Evolutionary conservation across 2,329 filamentous ascomycete species (phyloP).

Genomic region (Colletotrichum godetiae): DNA sequence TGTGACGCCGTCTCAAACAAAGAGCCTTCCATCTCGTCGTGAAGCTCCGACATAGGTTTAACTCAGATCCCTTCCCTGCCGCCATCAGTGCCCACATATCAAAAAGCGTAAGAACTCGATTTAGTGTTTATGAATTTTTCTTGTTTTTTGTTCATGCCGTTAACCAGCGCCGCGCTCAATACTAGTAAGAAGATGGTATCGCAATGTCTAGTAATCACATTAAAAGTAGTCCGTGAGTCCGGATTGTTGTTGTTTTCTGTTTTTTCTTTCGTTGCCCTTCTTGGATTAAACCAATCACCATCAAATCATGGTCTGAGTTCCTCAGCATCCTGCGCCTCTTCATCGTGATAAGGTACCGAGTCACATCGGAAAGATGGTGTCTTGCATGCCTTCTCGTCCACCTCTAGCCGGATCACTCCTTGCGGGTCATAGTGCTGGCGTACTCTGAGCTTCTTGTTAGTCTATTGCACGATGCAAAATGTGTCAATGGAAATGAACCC

Average conservation of each 20-base stretch:
- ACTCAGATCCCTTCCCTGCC: no score
- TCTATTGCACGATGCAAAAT: background rate
- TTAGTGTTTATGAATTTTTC: background rate
- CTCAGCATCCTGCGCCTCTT: background rate
- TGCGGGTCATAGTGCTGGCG: conserved; percentile 25
- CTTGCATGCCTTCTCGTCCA: conserved; percentile 22
- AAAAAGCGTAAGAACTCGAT: background rate
- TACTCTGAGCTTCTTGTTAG: conserved; percentile 5
- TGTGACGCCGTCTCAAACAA: no score
- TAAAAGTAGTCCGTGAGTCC: conserved; percentile 1
- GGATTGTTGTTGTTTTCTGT: background rate
- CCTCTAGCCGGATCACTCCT: conserved; percentile 21
- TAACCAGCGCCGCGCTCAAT: conserved; percentile 27
- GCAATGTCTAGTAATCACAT: conserved; percentile 21
- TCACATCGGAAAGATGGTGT: conserved; percentile 25
- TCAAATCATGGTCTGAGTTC: background rate
- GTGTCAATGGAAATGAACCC: background rate
- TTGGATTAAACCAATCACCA: background rate
- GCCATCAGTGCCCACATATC: background rate
- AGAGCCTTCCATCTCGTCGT: no score
- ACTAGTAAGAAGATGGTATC: conserved; percentile 29
- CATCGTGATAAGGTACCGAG: background rate
- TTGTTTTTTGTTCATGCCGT: background rate
- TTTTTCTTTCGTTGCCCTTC: background rate
- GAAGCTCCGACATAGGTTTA: background rate